Percentiles rank a stretch among this genome's conserved stretches.
These are phyloP conservation scores for Geranium brycei DNA, from an alignment of 345 rosid species.

Conservation along the genomic window DNA sequence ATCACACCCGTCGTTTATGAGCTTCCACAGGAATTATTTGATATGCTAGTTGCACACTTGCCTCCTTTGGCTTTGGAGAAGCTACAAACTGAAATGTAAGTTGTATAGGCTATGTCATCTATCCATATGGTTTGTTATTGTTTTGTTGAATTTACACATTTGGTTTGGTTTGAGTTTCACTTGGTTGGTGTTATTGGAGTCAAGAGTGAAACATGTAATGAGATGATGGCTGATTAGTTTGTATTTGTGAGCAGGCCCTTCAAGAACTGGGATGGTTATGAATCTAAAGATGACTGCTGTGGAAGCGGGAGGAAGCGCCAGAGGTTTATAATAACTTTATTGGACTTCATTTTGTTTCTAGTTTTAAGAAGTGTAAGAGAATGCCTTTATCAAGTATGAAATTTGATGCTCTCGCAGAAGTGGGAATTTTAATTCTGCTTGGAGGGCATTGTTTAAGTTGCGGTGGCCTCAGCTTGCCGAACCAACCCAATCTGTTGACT, in stretches of 20 bases:
- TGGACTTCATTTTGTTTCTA: too few species aligned
- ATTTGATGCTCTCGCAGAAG: slow-evolving; percentile 19
- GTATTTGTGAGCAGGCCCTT: slow-evolving; percentile 43
- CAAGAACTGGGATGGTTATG: slow-evolving; percentile 29
- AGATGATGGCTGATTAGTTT: too few species aligned
- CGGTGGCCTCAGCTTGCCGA: slow-evolving; percentile 50
- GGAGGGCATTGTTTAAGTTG: slow-evolving; percentile 48
- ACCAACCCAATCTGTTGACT: slow-evolving; percentile 26
- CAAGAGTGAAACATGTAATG: too few species aligned
- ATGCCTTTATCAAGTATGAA: not conserved
- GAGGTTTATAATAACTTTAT: slow-evolving; percentile 28
- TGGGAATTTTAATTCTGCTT: slow-evolving; percentile 32
- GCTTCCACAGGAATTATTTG: slow-evolving; percentile 52
- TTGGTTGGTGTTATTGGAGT: too few species aligned
- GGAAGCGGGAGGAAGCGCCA: slow-evolving; percentile 44
- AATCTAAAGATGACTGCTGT: slow-evolving; percentile 19
- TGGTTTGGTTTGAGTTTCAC: too few species aligned
- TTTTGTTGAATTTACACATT: too few species aligned
- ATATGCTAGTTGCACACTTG: slow-evolving; percentile 29
- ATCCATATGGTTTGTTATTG: not conserved
- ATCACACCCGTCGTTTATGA: slow-evolving; percentile 33
- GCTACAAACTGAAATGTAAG: slow-evolving; percentile 48
- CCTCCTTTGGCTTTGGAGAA: slow-evolving; percentile 63
- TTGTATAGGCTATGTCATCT: not conserved
- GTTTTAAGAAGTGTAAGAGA: too few species aligned